These are phyloP conservation scores for Didymosphaeria variabile DNA, from an alignment of 2,329 filamentous ascomycete species.

Conservation along the genomic window DNA sequence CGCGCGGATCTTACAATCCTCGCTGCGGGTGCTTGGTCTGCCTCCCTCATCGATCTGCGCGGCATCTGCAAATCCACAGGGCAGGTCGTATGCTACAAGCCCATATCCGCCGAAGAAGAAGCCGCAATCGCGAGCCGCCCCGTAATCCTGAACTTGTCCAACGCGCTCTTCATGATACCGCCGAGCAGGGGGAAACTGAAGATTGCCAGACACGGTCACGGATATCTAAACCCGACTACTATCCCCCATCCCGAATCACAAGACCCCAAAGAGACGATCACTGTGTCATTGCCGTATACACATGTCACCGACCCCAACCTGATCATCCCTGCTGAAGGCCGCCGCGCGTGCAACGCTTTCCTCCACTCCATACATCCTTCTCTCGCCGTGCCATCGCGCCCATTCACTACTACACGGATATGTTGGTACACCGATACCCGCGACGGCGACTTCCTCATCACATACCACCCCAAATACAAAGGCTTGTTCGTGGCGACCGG, in stretches of 20 bases:
- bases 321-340: constrained; percentile 45
- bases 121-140: constrained; percentile 70
- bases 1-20: constrained; percentile 78
- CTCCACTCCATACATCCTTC: constrained; percentile 39
- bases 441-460: constrained; percentile 64
- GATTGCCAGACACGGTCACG: constrained; percentile 60
- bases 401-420: constrained; percentile 58
- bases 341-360: constrained; percentile 42
- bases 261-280: constrained; percentile 48
- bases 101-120: constrained; percentile 77
- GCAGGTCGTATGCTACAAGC: constrained; percentile 80
- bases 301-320: constrained; percentile 59
- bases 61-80: constrained; percentile 82
- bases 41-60: constrained; percentile 77
- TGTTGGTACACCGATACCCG: constrained; percentile 68
- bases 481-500: constrained; percentile 68
- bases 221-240: constrained; percentile 57
- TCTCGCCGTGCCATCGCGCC: constrained; percentile 46
- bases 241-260: constrained; percentile 58
- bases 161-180: constrained; percentile 78
- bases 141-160: constrained; percentile 75
- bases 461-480: constrained; percentile 59
- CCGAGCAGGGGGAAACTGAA: constrained; percentile 61
- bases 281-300: constrained; percentile 60
- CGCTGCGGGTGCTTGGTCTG: constrained; percentile 88